A percentile compares a stretch with the other conserved stretches of the same genome.
These are phyloP conservation scores for Lobulomyces angularis DNA, from an alignment of 192 early-diverging fungal genomes.

Conservation along the genomic window DNA sequence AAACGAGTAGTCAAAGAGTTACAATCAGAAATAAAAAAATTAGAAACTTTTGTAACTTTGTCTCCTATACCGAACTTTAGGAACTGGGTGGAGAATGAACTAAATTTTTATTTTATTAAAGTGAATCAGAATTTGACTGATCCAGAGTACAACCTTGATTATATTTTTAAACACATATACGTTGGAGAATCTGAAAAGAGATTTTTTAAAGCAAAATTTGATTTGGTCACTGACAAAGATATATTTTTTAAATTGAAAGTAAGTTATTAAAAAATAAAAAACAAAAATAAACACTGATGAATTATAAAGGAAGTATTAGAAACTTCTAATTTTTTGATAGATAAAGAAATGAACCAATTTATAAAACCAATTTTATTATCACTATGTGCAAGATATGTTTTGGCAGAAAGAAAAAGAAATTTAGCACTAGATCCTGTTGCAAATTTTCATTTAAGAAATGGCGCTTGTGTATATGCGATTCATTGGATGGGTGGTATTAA, in stretches of 20 bases:
- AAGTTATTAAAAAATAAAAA: no score
- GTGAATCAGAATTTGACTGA: slow-evolving; percentile 1
- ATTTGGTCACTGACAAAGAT: no score
- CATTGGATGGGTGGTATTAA: slow-evolving; percentile 87
- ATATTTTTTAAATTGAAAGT: no score
- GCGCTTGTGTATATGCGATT: slow-evolving; percentile 72
- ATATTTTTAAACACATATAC: no score
- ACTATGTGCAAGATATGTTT: slow-evolving; percentile 50
- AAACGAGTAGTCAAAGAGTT: slow-evolving; percentile 79
- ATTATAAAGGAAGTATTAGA: slow-evolving; percentile 10
- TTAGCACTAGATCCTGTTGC: slow-evolving; percentile 77
- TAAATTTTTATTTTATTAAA: slow-evolving; percentile 6
- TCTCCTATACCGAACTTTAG: slow-evolving; percentile 86
- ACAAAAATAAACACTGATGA: no score
- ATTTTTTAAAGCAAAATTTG: no score
- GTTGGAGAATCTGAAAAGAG: no score
- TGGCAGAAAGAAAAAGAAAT: slow-evolving; percentile 52
- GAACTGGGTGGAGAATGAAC: slow-evolving; percentile 50
- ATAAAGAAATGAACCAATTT: slow-evolving; percentile 7
- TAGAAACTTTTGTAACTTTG: slow-evolving; percentile 72
- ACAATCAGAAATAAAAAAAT: slow-evolving; percentile 49
- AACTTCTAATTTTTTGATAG: no score
- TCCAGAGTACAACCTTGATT: no score
- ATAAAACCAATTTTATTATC: slow-evolving; percentile 47
- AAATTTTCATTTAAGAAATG: slow-evolving; percentile 92